Conservation (phyloP, 2,329 filamentous ascomycete species). For the Polychaeton citri region DNA sequence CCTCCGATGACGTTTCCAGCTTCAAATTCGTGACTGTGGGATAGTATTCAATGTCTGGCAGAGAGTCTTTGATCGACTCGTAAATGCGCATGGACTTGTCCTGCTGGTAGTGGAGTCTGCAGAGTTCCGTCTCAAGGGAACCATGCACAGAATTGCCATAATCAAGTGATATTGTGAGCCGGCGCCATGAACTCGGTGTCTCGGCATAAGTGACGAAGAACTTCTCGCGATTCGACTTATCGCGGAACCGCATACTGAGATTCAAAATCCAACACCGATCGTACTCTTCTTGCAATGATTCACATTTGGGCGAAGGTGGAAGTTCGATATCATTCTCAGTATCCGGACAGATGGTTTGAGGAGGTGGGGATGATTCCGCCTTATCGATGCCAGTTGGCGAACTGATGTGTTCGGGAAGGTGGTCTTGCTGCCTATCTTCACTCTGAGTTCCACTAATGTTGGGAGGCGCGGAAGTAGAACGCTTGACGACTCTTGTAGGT, state of each 20-base stretch:
- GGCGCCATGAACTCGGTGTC: conserved; percentile 62
- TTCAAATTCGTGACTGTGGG: conserved; percentile 92
- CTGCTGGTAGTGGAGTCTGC: conserved; percentile 64
- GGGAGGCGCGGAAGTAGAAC: no score
- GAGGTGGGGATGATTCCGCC: no score
- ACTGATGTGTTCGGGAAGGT: no score
- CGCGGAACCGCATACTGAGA: conserved; percentile 94
- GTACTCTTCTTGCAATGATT: background rate
- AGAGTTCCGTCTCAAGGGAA: conserved; percentile 76
- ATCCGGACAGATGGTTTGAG: no score
- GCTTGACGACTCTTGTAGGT: no score
- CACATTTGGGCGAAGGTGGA: no score
- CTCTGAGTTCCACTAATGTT: no score
- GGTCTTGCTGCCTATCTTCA: no score
- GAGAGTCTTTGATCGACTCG: conserved; percentile 81
- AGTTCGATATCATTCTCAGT: no score
- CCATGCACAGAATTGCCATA: conserved; percentile 68
- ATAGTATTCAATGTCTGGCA: conserved; percentile 91
- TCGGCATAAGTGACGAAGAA: conserved; percentile 95
- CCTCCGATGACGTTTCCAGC: conserved; percentile 70
- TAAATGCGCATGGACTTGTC: conserved; percentile 92
- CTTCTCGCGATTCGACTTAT: conserved; percentile 85
- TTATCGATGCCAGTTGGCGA: no score
- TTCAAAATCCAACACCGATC: conserved; percentile 70
- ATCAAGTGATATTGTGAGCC: conserved; percentile 87